Conservation (phyloP, 148 eudicot species). For the Nepenthes gracilis region DNA sequence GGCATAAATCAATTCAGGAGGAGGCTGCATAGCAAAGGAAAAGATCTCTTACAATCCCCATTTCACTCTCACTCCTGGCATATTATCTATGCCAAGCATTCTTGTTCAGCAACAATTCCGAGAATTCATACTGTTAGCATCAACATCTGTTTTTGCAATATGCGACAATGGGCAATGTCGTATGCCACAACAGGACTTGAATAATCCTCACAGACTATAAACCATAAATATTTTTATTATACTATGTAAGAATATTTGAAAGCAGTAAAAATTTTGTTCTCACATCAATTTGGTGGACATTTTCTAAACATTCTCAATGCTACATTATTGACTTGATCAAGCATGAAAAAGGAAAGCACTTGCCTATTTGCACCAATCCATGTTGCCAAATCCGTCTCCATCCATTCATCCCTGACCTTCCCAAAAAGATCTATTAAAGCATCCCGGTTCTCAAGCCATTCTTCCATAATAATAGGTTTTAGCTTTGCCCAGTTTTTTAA, state of each 20-base stretch:
- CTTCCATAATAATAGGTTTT: conserved; percentile 71
- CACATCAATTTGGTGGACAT: background rate
- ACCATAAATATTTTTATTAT: background rate
- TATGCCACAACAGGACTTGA: background rate
- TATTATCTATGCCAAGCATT: no score
- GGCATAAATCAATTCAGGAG: no score
- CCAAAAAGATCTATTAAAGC: conserved; percentile 72
- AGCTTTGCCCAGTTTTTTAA: conserved; percentile 70
- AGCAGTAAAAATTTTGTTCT: no score
- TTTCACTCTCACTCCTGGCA: no score
- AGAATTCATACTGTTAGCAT: no score
- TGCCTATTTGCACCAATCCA: conserved; percentile 99
- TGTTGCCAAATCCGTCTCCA: conserved; percentile 66
- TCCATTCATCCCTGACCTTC: conserved; percentile 93
- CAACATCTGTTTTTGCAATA: no score
- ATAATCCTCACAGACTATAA: no score
- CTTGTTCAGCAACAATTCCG: no score
- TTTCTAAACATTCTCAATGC: background rate
- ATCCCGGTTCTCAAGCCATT: conserved; percentile 72
- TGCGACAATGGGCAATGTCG: no score
- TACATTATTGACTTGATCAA: background rate
- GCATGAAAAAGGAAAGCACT: conserved; percentile 9
- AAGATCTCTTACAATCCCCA: no score
- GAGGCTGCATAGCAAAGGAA: no score
- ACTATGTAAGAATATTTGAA: background rate